Percentiles rank a stretch among this genome's conserved stretches.
Evolutionary conservation across 192 early-diverging fungal genomes (phyloP).

Genomic region (Gaertneriomyces semiglobifer): DNA sequence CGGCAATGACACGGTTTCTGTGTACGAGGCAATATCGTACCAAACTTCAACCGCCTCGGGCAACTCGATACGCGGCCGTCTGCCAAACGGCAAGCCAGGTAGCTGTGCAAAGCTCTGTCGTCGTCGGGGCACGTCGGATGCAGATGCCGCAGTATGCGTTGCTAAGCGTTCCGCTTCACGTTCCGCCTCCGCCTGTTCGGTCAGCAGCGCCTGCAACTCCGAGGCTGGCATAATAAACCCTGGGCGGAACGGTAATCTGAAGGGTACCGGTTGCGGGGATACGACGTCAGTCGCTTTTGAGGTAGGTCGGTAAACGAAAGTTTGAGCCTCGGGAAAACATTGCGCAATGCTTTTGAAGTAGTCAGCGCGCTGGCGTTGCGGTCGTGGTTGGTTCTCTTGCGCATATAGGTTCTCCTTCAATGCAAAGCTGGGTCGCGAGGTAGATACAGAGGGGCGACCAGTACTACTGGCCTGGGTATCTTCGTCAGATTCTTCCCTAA

Average conservation of each 20-base stretch:
- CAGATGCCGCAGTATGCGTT: not conserved
- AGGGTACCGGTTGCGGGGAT: not conserved
- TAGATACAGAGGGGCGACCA: not conserved
- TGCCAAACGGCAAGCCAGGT: not conserved
- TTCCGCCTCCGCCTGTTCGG: conserved; percentile 4
- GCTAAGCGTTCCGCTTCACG: not conserved
- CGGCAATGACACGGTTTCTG: not conserved
- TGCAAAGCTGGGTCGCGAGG: not conserved
- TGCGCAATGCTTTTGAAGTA: not conserved
- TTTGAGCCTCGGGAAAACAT: conserved; percentile 1
- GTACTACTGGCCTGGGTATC: not conserved
- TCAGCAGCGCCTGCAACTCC: conserved; percentile 12
- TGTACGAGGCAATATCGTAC: conserved; percentile 20
- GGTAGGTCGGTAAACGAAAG: not conserved
- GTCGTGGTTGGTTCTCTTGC: not conserved
- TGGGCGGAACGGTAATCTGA: conserved; percentile 2
- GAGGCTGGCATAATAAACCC: conserved; percentile 1
- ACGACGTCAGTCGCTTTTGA: not conserved
- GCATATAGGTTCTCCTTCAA: not conserved
- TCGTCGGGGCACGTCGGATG: not conserved
- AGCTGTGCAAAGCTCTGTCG: not conserved
- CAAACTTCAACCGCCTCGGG: conserved; percentile 16
- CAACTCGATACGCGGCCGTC: not conserved
- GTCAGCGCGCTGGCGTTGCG: not conserved
- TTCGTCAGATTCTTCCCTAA: not conserved